Percentiles rank a stretch among this genome's conserved stretches.
Evolutionary conservation across 352 stramenopile genomes (phyloP).

Genomic region (Blastocystis sp.): DNA sequence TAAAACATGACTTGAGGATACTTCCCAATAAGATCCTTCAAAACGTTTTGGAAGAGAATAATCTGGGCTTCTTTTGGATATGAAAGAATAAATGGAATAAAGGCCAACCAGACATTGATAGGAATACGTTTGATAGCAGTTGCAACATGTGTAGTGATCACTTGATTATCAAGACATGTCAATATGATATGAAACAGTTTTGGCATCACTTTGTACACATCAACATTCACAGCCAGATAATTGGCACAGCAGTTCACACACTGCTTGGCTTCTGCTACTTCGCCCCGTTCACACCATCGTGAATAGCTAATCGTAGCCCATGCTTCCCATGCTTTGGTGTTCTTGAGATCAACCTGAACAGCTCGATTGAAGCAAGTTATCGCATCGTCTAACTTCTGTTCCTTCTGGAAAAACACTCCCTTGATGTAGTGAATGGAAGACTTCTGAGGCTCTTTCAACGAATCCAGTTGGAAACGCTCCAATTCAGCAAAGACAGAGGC

Average conservation of each 20-base stretch:
- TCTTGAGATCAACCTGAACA: neutral
- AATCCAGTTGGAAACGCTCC: slow-evolving; percentile 11
- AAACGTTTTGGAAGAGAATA: neutral
- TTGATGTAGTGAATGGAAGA: neutral
- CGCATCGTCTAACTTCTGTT: neutral
- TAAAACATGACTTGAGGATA: slow-evolving; percentile 40
- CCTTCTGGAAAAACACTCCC: slow-evolving; percentile 35
- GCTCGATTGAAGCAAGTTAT: slow-evolving; percentile 18
- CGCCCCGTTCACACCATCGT: slow-evolving; percentile 6
- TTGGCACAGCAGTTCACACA: slow-evolving; percentile 3
- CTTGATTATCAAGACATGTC: neutral
- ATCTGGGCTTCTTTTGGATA: slow-evolving; percentile 1
- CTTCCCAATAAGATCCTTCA: neutral
- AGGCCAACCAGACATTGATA: neutral
- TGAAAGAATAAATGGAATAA: neutral
- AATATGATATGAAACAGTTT: slow-evolving; percentile 8
- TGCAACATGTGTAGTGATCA: neutral
- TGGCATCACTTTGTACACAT: neutral
- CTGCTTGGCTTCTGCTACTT: neutral
- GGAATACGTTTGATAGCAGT: neutral
- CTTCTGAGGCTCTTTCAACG: neutral
- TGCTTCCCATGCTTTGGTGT: neutral
- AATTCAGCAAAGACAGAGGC: neutral
- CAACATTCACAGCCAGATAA: neutral
- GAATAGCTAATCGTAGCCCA: neutral